These are phyloP conservation scores for Neurospora sp. DNA, from an alignment of 2,329 filamentous ascomycete genomes.

Conservation along the genomic window DNA sequence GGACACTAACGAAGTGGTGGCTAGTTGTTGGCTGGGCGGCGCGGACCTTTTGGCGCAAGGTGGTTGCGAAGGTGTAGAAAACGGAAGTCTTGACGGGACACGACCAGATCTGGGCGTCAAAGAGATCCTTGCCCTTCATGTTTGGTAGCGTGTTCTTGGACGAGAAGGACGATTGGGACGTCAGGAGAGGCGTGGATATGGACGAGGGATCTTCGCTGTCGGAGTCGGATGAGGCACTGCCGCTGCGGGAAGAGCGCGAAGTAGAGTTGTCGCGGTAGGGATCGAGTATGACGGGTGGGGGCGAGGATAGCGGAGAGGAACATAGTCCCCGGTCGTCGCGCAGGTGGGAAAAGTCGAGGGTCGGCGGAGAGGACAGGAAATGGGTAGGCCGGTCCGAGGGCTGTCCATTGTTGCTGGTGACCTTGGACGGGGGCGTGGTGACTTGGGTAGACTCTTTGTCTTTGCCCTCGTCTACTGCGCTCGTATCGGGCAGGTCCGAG, in stretches of 20 bases:
- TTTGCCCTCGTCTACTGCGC: not conserved
- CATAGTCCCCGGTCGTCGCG: conserved; percentile 19
- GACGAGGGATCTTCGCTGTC: conserved; percentile 35
- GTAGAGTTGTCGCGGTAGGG: conserved; percentile 29
- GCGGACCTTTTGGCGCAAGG: conserved; percentile 52
- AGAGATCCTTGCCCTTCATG: conserved; percentile 61
- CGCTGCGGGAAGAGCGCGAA: conserved; percentile 10
- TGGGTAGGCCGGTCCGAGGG: not conserved
- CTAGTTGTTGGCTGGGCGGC: conserved; percentile 54
- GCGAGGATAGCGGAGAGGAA: conserved; percentile 49
- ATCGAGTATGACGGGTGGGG: conserved; percentile 42
- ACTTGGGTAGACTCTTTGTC: not conserved
- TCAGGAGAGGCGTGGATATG: conserved; percentile 26
- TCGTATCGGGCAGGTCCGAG: not conserved
- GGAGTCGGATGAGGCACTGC: conserved; percentile 32
- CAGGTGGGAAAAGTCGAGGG: conserved; percentile 14
- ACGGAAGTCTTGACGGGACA: conserved; percentile 58
- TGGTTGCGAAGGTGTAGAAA: conserved; percentile 64
- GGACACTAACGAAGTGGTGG: conserved; percentile 57
- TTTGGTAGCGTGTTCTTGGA: conserved; percentile 37
- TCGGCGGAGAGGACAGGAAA: conserved; percentile 14
- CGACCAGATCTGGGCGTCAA: conserved; percentile 60
- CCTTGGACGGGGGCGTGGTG: not conserved
- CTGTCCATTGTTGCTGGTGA: not conserved
- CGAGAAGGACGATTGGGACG: conserved; percentile 21